A percentile compares a stretch with the other conserved stretches of the same genome.
These are phyloP conservation scores for Yamadazyma sp. DNA, from an alignment of 805 yeast species.

Conservation along the genomic window DNA sequence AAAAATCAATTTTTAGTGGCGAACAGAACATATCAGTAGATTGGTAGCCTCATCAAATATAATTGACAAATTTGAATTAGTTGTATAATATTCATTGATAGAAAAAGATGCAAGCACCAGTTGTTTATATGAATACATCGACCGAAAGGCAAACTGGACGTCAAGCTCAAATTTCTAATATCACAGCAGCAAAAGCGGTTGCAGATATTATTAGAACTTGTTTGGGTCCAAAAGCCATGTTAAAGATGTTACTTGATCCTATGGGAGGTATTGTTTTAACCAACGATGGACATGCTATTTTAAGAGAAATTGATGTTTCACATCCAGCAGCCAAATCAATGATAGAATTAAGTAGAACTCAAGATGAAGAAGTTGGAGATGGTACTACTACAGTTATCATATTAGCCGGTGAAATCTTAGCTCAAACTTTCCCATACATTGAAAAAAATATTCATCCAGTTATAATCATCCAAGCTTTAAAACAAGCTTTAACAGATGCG, in stretches of 20 bases:
- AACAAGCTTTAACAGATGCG: conserved; percentile 87
- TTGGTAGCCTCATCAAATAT: too few relatives aligned
- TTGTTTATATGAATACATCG: conserved; percentile 60
- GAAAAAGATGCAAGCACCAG: conserved; percentile 53
- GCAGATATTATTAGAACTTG: conserved; percentile 97
- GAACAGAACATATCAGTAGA: too few relatives aligned
- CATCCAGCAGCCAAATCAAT: conserved; percentile 99
- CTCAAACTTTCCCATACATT: conserved; percentile 90
- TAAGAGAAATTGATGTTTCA: conserved; percentile 94
- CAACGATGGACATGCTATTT: conserved; percentile 97
- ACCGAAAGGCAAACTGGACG: conserved; percentile 95
- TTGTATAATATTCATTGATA: too few relatives aligned
- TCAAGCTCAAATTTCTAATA: conserved; percentile 93
- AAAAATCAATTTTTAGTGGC: too few relatives aligned
- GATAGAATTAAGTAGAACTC: conserved; percentile 95
- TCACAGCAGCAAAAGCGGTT: conserved; percentile 99
- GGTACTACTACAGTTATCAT: conserved; percentile 98
- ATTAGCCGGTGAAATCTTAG: conserved; percentile 93
- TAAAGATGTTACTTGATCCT: conserved; percentile 96
- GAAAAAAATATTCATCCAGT: conserved; percentile 98
- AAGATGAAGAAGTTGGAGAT: conserved; percentile 98
- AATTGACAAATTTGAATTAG: too few relatives aligned
- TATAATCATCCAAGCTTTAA: conserved; percentile 89
- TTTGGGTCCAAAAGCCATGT: conserved; percentile 98
- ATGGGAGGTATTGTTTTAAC: conserved; percentile 95